Evolutionary conservation across 148 eudicot genomes (phyloP), one percentile per base, ranked within the genome.

Genomic region (Mesembryanthemum crystallinum): DNA sequence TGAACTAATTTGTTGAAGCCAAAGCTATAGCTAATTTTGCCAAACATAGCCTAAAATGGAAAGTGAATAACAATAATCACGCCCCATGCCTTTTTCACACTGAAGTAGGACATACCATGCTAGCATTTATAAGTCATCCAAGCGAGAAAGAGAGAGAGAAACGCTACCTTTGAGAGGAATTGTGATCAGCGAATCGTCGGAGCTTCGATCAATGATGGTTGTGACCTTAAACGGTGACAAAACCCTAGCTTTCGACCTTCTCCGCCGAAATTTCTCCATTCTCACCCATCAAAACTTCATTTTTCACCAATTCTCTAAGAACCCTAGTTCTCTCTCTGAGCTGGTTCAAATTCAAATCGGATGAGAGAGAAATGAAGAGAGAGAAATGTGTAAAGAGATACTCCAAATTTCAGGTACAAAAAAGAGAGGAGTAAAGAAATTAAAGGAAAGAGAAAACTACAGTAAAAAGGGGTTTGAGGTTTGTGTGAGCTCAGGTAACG

Each of bases 191-290:
- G 49, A 63, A 14, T 75, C 47, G 24, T 39, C 57, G 30, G 77
- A 76, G 61, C 76, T 77, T 37, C 73, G 78, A 78, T 75, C 88
- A 78, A 80, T 70, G 66, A 79, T 65, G 72, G 85, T 60, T 28
- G 80, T 76, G 60, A 76, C 76, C 67, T 77, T 85, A 28, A 82
- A 58, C n/a, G 77, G 77, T 12, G 85, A 76, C 30, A 77, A 77
- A 85, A 68, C 83, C 87, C 83, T 79, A 82, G 81, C 25, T 57
- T 29, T 39, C 35, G 63, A 71, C 75, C 73, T 86, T 69, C 70
- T 81, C 61, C 81, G 81, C 61, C 79, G 85, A 73, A 78, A 78
- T 52, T 79, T 79, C 77, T 89, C 92, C 97, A 89, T 89, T 85
- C 62, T 64, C 75, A 73, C 72, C 70, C 84, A 83, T 69, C 17